phyloP scores from a whole-genome alignment of 2,329 filamentous ascomycete species.

The Trichophyton verrucosum region DNA sequence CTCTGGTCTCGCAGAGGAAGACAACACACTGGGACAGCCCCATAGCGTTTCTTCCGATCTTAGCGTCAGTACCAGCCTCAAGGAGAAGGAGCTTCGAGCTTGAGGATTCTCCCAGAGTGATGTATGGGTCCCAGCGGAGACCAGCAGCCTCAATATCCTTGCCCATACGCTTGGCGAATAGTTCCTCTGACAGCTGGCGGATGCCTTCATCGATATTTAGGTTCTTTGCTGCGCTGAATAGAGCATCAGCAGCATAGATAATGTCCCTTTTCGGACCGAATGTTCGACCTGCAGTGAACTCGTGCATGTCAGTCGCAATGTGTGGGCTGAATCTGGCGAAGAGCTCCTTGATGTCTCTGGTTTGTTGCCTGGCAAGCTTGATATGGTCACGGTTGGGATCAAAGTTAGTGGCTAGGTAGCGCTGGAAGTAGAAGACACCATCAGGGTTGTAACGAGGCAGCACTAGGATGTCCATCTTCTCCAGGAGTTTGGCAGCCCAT shows the following conservation, averaged over 20 bases:
- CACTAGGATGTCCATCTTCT: constrained; percentile 5
- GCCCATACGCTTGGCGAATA: constrained; percentile 6
- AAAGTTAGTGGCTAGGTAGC: constrained; percentile 8
- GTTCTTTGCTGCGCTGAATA: constrained; percentile 7
- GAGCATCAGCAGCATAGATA: constrained; percentile 1
- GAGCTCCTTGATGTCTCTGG: constrained; percentile 5
- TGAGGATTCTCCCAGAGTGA: background rate
- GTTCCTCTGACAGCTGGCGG: constrained; percentile 5
- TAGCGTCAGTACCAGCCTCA: constrained; percentile 6
- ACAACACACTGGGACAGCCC: constrained; percentile 3
- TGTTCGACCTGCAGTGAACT: background rate
- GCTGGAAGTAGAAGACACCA: constrained; percentile 8
- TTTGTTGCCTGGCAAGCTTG: constrained; percentile 5
- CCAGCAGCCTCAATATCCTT: constrained; percentile 5
- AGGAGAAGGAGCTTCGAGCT: background rate
- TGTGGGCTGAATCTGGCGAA: constrained; percentile 3
- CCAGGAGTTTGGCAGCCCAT: constrained; percentile 1
- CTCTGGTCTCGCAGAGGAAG: constrained; percentile 7
- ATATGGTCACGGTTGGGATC: constrained; percentile 7
- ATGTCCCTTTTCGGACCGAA: constrained; percentile 1
- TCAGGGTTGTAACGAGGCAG: constrained; percentile 7
- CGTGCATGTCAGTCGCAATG: constrained; percentile 6
- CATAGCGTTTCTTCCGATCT: constrained; percentile 9
- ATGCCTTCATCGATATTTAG: constrained; percentile 5
- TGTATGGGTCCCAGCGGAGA: constrained; percentile 5